phyloP scores from a whole-genome alignment of 177 flowering plant genomes.

The Vitis hybrid region DNA sequence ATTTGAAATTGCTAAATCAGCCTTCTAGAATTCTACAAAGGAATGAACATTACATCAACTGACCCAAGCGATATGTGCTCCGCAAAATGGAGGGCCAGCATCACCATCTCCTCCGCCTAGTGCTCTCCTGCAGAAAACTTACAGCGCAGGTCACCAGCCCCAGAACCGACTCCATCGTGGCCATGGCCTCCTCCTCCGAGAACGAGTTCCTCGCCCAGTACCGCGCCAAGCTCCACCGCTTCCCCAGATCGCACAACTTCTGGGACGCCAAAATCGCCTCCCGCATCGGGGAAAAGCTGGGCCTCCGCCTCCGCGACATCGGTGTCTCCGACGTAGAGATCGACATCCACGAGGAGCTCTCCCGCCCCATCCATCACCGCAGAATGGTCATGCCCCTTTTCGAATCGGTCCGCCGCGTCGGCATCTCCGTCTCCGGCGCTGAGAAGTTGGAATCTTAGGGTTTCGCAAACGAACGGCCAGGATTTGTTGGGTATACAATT shows the following conservation, averaged over 20 bases:
- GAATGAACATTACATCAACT: too few relatives aligned
- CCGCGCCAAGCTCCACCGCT: slow-evolving; percentile 40
- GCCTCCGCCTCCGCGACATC: slow-evolving; percentile 41
- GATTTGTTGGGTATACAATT: too few relatives aligned
- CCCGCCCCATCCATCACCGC: slow-evolving; percentile 42
- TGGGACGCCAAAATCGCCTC: slow-evolving; percentile 57
- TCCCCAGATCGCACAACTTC: slow-evolving; percentile 39
- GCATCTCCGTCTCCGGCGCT: slow-evolving; percentile 35
- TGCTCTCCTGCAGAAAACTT: slow-evolving; percentile 56
- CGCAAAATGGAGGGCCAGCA: not conserved
- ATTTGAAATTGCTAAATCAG: too few relatives aligned
- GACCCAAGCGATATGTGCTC: too few relatives aligned
- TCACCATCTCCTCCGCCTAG: slow-evolving; percentile 47
- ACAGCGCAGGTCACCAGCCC: slow-evolving; percentile 64
- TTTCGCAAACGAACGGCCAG: too few relatives aligned
- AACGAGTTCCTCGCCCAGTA: slow-evolving; percentile 49
- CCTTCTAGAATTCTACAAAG: too few relatives aligned
- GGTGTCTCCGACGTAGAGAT: slow-evolving; percentile 45
- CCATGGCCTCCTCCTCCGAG: slow-evolving; percentile 74
- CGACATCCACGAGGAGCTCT: slow-evolving; percentile 51
- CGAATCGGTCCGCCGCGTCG: slow-evolving; percentile 43
- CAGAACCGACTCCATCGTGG: slow-evolving; percentile 48
- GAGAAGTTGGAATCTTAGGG: slow-evolving; percentile 21
- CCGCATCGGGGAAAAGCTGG: slow-evolving; percentile 64
- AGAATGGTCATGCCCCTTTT: slow-evolving; percentile 45